These are phyloP conservation scores for Termitomyces sp. DNA, from an alignment of 768 basidiomycete species.

Conservation along the genomic window DNA sequence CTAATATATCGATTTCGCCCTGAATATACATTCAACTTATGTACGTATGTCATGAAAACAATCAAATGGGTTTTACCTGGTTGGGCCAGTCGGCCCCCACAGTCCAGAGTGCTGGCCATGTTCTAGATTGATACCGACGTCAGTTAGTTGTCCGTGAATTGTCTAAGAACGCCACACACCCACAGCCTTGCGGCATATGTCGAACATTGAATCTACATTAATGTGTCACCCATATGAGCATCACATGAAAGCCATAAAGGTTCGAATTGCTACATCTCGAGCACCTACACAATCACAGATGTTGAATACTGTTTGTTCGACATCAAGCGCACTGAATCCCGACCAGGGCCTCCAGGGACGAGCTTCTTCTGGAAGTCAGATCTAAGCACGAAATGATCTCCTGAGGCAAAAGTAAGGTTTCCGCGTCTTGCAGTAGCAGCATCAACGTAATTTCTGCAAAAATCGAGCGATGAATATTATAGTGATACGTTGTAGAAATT, in stretches of 20 bases:
- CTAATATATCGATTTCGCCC: conserved; percentile 45
- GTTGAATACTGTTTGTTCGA: conserved; percentile 48
- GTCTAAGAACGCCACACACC: conserved; percentile 24
- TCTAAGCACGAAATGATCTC: conserved; percentile 48
- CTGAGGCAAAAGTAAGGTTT: conserved; percentile 54
- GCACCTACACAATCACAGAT: conserved; percentile 45
- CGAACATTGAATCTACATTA: conserved; percentile 36
- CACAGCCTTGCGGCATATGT: conserved; percentile 60
- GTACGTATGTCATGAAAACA: background rate
- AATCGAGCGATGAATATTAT: background rate
- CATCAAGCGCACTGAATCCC: conserved; percentile 51
- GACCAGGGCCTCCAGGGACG: conserved; percentile 41
- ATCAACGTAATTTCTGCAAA: conserved; percentile 36
- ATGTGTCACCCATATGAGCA: background rate
- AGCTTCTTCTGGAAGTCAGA: conserved; percentile 46
- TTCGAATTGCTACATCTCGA: background rate
- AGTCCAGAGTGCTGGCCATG: conserved; percentile 58
- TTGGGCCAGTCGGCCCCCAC: conserved; percentile 45
- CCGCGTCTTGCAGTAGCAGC: conserved; percentile 40
- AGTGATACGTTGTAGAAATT: background rate
- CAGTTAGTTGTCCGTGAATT: background rate
- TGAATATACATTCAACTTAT: conserved; percentile 11
- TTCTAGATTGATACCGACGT: conserved; percentile 15
- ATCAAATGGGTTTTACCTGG: conserved; percentile 17
- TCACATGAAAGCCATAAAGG: background rate